Base-by-base conservation (phyloP, 495 filamentous ascomycete genomes). In the Aspergillus asperescens region DNA sequence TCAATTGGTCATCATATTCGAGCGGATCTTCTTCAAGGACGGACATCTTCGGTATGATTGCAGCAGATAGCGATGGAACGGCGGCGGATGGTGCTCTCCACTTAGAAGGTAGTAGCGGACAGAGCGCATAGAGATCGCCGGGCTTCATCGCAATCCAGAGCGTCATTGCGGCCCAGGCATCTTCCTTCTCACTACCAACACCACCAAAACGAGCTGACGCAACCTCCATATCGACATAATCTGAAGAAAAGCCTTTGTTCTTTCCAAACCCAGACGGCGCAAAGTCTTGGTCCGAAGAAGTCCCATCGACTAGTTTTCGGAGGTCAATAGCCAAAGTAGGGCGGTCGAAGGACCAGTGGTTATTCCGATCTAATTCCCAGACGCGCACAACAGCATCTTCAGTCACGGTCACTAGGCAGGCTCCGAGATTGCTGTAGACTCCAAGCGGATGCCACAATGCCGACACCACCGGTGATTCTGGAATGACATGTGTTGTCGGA, bases 91-190 rank as follows among this genome's bases (percentile, higher is more conserved):
- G 81, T n/a, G 86, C 84, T 43, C 85, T 77, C 89, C 89, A 96
- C 59, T 82, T 89, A 12, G 78, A 79, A 4, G 90, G 90, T 23
- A 96, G 69, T 4, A 95, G 76, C 8, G 90, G 90, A 64, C 90
- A 95, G n/a, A 96, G 70, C 7, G 89, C 88, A 58, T 96, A 95
- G 7, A 95, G 78, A 59, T 94, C 90, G 4, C 90, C 90, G 22
- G 87, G 85, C 28, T 75, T 77, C 89, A 95, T 96, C 13, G 87
- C 89, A 38, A 95, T 70, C 89, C 89, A 96, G 15, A 96, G 71
- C 2, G 90, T 94, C 89, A 93, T 95, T 12, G 88, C 77, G 6
- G 87, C 85, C 90, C 90, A 96, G 24, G 84, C 85, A 59, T 88
- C 81, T 45, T 90, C 88, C 24, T 69, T 75, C 29, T 73, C 73